Base-by-base conservation (phyloP, 2,329 filamentous ascomycete species). In the Hypoxylon sp. region DNA sequence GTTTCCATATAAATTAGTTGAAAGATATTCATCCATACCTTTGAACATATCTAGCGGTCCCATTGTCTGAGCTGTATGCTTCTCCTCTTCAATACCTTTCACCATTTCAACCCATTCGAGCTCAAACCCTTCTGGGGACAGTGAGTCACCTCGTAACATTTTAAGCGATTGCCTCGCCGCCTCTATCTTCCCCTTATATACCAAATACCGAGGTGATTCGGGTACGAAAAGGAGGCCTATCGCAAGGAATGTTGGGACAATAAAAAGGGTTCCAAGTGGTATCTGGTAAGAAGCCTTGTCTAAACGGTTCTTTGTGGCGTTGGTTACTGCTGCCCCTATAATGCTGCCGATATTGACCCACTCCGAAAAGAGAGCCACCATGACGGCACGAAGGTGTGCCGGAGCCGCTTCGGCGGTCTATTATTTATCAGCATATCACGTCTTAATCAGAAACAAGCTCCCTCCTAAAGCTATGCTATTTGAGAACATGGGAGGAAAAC, bases 291-390 rank as follows among this genome's bases (percentile, higher is more conserved):
- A 81, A 46, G 78, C 74, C 65, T 79, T 82, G 11, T 76, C 78
- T 19, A 79, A 65, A 38, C 78, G 74, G 38, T 75, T 75, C 38
- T 80, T 77, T 0, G 82, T 82, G 34, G 74, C 79, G 49, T 84
- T 83, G 14, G 82, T 80, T 9, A 81, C 79, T 0, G 81, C 77
- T 0, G 82, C 79, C 2, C 84, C 84, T 41, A 86, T 72, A 28
- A 85, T 81, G 60, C 78, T 81, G 7, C 83, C 83, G 34, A 85
- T 78, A 60, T 82, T 84, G 11, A 85, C 82, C 79, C 82, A 85
- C 65, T 83, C 82, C 0, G 81, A 81, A 64, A 85, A 85, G 11
- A 86, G 68, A 0, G 80, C 80, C 1, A 83, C 82, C 73, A 82
- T 82, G 2, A 86, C 79, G 51, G 82, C 83, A n/a, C 85, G 79